Conservation (phyloP, 352 stramenopile genomes). For the Phytophthora ramorum region DNA sequence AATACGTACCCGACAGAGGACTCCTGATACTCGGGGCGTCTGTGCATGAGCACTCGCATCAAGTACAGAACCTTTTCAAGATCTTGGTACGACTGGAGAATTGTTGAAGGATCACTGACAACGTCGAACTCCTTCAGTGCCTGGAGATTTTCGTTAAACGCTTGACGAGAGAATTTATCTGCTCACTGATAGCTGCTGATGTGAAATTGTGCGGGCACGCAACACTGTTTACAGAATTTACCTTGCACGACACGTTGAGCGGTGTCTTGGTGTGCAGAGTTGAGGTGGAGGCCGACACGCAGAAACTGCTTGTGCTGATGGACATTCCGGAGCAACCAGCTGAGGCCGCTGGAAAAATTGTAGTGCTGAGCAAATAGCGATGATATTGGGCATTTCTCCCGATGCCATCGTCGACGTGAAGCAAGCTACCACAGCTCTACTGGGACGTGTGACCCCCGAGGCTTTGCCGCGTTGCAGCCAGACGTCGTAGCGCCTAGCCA, state of each 20-base stretch:
- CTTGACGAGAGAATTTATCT: neutral
- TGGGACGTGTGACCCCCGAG: constrained; percentile 33
- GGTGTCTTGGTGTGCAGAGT: constrained; percentile 51
- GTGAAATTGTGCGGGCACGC: constrained; percentile 93
- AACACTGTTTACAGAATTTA: constrained; percentile 88
- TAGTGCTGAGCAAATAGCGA: constrained; percentile 14
- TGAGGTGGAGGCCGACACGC: constrained; percentile 19
- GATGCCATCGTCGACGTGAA: constrained; percentile 32
- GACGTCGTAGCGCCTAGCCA: constrained; percentile 30
- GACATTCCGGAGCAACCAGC: constrained; percentile 56
- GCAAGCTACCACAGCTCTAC: constrained; percentile 23
- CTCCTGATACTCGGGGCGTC: neutral
- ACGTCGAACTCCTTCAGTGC: neutral
- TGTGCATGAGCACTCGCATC: neutral
- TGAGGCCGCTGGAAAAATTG: constrained; percentile 4
- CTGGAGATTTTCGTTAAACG: neutral
- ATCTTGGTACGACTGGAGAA: neutral
- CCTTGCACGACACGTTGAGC: constrained; percentile 81
- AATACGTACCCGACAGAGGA: neutral
- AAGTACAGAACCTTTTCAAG: neutral
- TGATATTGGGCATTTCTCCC: constrained; percentile 15
- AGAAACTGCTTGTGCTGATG: constrained; percentile 59
- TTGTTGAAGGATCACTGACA: neutral
- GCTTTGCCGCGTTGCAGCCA: constrained; percentile 28
- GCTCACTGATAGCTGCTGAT: constrained; percentile 57